Conservation (phyloP, 2,329 filamentous ascomycete genomes). For the Fusarium sp. region DNA sequence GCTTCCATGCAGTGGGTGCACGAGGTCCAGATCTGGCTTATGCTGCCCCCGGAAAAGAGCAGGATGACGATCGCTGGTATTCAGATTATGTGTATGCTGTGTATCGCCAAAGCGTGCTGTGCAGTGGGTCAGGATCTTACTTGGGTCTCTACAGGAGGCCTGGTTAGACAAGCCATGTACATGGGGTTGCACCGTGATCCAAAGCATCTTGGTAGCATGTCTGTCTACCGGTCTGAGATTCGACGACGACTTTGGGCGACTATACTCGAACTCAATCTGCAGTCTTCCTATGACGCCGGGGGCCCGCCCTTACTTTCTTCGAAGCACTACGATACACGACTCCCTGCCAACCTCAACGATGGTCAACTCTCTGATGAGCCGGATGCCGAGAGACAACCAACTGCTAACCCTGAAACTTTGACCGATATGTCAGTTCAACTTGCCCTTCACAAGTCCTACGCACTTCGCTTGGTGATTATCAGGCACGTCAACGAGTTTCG, state of each 20-base stretch:
- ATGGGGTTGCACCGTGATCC: conserved; percentile 72
- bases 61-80: conserved; percentile 62
- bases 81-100: conserved; percentile 65
- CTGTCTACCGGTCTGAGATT: conserved; percentile 63
- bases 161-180: conserved; percentile 67
- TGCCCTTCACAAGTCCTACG: conserved; percentile 58
- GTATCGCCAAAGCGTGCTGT: conserved; percentile 62
- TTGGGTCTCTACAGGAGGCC: conserved; percentile 63
- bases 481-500: conserved; percentile 62
- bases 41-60: conserved; percentile 60
- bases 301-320: conserved; percentile 61
- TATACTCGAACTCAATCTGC: conserved; percentile 66
- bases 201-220: conserved; percentile 60
- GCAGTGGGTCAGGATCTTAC: conserved; percentile 63
- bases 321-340: conserved; percentile 63
- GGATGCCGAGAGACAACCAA: conserved; percentile 37
- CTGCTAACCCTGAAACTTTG: conserved; percentile 30
- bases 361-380: conserved; percentile 59
- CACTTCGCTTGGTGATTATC: conserved; percentile 58
- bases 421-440: conserved; percentile 65
- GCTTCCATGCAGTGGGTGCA: conserved; percentile 63
- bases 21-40: conserved; percentile 65
- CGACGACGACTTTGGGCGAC: conserved; percentile 68
- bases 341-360: conserved; percentile 66
- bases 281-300: conserved; percentile 64